Evolutionary conservation across 768 basidiomycete genomes (phyloP).

Genomic region (Rhodotorula babjevae): DNA sequence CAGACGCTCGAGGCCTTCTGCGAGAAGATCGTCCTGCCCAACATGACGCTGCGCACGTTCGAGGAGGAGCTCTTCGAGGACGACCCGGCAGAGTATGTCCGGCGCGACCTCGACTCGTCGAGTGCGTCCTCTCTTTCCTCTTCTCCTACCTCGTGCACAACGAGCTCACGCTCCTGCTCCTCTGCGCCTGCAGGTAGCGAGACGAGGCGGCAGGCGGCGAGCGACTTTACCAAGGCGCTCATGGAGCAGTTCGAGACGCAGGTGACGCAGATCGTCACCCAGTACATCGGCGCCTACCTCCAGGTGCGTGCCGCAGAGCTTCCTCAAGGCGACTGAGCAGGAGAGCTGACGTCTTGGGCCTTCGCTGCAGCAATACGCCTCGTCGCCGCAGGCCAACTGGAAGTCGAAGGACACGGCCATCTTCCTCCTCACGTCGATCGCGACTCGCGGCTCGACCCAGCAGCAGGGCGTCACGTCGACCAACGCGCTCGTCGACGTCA

Average conservation of each 20-base stretch:
- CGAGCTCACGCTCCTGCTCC: not conserved
- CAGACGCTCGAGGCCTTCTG: conserved; percentile 77
- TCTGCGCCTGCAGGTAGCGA: conserved; percentile 57
- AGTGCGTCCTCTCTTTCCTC: conserved; percentile 49
- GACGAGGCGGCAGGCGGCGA: conserved; percentile 86
- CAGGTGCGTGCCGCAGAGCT: conserved; percentile 46
- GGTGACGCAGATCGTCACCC: conserved; percentile 77
- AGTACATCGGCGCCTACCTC: conserved; percentile 76
- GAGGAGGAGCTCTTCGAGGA: conserved; percentile 96
- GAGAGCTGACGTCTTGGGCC: too few relatives aligned
- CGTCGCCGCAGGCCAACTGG: conserved; percentile 62
- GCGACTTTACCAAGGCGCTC: conserved; percentile 88
- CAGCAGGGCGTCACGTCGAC: conserved; percentile 90
- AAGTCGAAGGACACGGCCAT: conserved; percentile 89
- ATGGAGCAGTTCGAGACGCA: conserved; percentile 72
- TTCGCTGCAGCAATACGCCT: conserved; percentile 54
- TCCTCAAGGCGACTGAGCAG: not conserved
- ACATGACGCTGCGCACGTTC: conserved; percentile 75
- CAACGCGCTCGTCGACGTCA: conserved; percentile 84
- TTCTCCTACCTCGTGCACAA: conserved; percentile 44
- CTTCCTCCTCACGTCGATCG: conserved; percentile 87
- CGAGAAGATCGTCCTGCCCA: conserved; percentile 88
- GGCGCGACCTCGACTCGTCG: conserved; percentile 69
- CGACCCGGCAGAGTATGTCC: conserved; percentile 90
- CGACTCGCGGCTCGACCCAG: conserved; percentile 77